Evolutionary conservation across 345 rosid species (phyloP).

Genomic region (Aquilaria malaccensis): DNA sequence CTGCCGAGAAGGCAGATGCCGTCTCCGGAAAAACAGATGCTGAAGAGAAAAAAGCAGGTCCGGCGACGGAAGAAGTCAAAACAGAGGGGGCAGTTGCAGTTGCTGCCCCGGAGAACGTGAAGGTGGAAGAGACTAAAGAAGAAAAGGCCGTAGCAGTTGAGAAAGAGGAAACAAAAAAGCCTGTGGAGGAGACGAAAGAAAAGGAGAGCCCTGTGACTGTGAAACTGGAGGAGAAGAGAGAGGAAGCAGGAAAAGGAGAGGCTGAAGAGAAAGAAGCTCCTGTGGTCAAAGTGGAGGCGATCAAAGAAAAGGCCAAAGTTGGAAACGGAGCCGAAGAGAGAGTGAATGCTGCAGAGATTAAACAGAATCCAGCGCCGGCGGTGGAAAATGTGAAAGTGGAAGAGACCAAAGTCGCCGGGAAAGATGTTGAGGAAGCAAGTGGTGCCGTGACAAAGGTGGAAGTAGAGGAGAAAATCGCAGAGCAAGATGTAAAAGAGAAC

Average conservation of each 20-base stretch:
- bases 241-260: slow-evolving; percentile 9
- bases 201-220: no score
- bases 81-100: no score
- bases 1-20: no score
- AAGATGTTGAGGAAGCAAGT: slow-evolving; percentile 14
- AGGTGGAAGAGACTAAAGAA: no score
- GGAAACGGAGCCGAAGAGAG: neutral
- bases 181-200: no score
- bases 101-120: no score
- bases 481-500: neutral
- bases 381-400: slow-evolving; percentile 15
- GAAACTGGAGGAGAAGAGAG: slow-evolving; percentile 8
- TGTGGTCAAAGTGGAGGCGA: neutral
- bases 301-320: no score
- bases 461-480: neutral
- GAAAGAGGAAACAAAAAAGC: no score
- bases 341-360: neutral
- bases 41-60: no score
- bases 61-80: no score
- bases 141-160: no score
- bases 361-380: neutral
- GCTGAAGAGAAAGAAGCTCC: neutral
- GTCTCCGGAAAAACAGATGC: no score
- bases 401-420: slow-evolving; percentile 9
- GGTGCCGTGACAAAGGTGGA: neutral